Evolutionary conservation across 2,329 filamentous ascomycete genomes (phyloP), one percentile per base, ranked within the genome.

Genomic region (Ceratocystis eucalypticola): DNA sequence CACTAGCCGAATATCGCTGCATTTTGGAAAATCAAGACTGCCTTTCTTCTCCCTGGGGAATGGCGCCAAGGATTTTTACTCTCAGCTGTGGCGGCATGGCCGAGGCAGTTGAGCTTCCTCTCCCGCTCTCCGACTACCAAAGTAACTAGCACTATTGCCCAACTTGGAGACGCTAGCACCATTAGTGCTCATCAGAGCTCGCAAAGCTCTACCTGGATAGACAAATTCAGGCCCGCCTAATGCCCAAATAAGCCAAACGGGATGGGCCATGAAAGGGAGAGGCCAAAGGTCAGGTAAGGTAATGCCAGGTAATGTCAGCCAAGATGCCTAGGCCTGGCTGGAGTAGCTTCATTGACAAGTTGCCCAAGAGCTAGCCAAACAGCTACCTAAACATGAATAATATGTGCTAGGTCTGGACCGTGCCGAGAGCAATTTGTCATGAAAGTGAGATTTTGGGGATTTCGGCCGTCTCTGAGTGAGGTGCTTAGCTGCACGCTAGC

Each of bases 11-110:
- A 59, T 33, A 37, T 20, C n/a, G 55, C 55, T 59, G n/a, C 22
- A 59, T 59, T 15, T 33, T 59, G 55, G 25, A n/a, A 33, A 33
- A 30, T 59, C 55, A n/a, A 59, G 22, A 5, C 22, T 20, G 55
- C n/a, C 25, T 33, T 33, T 37, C 17, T 20, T 8, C 55, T 59
- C 55, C 25, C 55, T 59, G n/a, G 12, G 55, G 25, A 28, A 53
- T 59, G 55, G 28, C 25, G 55, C 55, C 55, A 59, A 59, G 28
- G 55, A 59, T 30, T 33, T 57, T 59, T 59, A 8, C 55, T 59
- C 55, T 59, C 55, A 33, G 28, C 28, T 30, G 55, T 59, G 55
- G 28, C 28, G 55, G 55, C 28, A 33, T 59, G 55, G 25, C 55
- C 55, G 55, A 59, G 48, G 15, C 25, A 53, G 48, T 53, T 33